These are phyloP conservation scores for Irpex rosettiformis DNA, from an alignment of 1,284 basidiomycete species.

Conservation along the genomic window DNA sequence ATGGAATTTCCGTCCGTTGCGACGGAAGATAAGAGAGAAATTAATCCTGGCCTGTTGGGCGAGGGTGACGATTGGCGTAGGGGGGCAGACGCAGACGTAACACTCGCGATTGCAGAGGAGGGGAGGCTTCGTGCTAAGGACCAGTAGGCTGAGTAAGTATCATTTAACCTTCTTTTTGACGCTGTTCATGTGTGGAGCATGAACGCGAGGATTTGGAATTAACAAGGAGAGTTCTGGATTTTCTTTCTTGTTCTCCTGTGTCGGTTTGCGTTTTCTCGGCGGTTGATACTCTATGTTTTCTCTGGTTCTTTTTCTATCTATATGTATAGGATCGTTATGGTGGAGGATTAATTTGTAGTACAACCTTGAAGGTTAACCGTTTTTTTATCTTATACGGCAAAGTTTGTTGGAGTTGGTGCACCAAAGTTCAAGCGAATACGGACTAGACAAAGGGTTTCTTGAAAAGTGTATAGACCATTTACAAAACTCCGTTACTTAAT, in stretches of 20 bases:
- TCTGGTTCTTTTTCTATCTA: neutral
- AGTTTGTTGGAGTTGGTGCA: too few species aligned
- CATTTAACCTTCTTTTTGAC: neutral
- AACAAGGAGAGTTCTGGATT: neutral
- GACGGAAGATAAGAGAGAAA: slow-evolving; percentile 63
- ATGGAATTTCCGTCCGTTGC: slow-evolving; percentile 50
- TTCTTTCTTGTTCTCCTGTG: neutral
- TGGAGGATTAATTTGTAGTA: neutral
- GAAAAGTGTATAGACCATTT: neutral
- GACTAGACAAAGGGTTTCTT: too few species aligned
- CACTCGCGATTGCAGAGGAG: slow-evolving; percentile 21
- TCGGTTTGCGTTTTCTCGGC: neutral
- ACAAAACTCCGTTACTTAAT: neutral
- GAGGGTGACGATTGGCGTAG: slow-evolving; percentile 20
- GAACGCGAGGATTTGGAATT: neutral
- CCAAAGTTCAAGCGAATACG: too few species aligned
- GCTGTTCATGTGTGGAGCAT: neutral
- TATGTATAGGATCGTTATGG: neutral
- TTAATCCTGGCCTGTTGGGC: slow-evolving; percentile 53
- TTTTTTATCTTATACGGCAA: too few species aligned
- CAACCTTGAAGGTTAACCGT: neutral
- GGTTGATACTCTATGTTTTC: neutral
- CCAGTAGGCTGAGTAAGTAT: neutral
- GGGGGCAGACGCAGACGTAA: slow-evolving; percentile 1
- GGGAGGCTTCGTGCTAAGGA: slow-evolving; percentile 17